Percentiles rank a stretch among this genome's conserved stretches.
Evolutionary conservation across 2,329 filamentous ascomycete species (phyloP).

Genomic region (Cladosporium sp.): DNA sequence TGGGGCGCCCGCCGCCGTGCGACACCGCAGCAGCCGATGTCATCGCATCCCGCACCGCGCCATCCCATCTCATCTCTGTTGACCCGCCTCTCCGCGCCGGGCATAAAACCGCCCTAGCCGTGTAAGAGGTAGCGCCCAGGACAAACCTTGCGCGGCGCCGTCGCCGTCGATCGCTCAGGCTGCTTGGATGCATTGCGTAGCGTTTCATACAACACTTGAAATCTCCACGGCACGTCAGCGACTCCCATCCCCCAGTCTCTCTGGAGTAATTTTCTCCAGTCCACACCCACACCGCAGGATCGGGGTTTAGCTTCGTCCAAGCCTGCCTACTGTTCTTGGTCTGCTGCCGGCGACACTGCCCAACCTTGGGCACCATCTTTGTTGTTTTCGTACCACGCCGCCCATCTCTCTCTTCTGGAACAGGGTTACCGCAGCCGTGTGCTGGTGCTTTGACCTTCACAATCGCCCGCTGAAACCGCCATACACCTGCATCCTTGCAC

Average conservation of each 20-base stretch:
- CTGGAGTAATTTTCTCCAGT: conserved; percentile 1
- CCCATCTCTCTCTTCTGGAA: not conserved
- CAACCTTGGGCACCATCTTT: conserved; percentile 3
- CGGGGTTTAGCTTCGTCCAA: not conserved
- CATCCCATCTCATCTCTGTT: not conserved
- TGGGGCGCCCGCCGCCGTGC: too few relatives aligned
- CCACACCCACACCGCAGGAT: conserved; percentile 2
- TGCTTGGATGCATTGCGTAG: conserved; percentile 8
- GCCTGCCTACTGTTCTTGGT: conserved; percentile 9
- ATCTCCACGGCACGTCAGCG: conserved; percentile 9
- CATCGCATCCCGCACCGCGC: not conserved
- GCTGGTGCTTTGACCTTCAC: conserved; percentile 8
- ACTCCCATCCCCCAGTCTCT: conserved; percentile 5
- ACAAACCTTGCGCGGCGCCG: conserved; percentile 8
- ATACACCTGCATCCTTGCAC: conserved; percentile 1
- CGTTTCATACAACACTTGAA: not conserved
- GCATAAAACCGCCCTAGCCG: not conserved
- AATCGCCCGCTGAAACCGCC: conserved; percentile 9
- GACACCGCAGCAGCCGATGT: not conserved
- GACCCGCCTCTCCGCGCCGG: conserved; percentile 8
- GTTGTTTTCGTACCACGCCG: conserved; percentile 3
- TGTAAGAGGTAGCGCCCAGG: conserved; percentile 4
- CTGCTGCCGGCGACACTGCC: conserved; percentile 7
- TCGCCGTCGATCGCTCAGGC: not conserved
- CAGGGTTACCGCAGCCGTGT: not conserved